A percentile compares a stretch with the other conserved stretches of the same genome.
These are phyloP conservation scores for Spatholobus suberectus DNA, from an alignment of 306 rosid species.

Conservation along the genomic window DNA sequence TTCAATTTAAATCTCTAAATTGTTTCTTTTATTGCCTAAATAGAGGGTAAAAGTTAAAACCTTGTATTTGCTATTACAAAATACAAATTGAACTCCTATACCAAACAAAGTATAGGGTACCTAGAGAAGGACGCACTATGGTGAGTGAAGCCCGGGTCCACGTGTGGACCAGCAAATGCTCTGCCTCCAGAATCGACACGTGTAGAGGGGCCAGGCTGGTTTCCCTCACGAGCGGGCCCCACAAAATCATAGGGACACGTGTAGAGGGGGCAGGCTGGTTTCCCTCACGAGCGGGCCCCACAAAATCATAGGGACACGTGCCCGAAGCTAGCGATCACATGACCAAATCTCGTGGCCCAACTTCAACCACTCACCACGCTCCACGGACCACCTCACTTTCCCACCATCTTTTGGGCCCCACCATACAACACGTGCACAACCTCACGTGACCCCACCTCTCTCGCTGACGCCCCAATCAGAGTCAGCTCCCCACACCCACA, in stretches of 20 bases:
- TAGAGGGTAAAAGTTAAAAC: no score
- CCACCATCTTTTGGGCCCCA: constrained; percentile 27
- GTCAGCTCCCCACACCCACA: constrained; percentile 6
- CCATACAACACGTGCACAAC: constrained; percentile 38
- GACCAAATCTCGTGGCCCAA: constrained; percentile 56
- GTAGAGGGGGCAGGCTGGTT: constrained; percentile 24
- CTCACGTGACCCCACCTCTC: constrained; percentile 47
- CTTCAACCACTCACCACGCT: constrained; percentile 46
- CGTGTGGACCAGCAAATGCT: constrained; percentile 41
- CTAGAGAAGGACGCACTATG: not conserved
- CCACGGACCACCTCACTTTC: constrained; percentile 50
- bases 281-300: constrained; percentile 37
- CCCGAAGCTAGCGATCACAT: constrained; percentile 32
- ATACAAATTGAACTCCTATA: no score
- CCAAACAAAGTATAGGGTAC: not conserved
- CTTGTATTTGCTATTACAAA: no score
- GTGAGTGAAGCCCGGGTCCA: constrained; percentile 8
- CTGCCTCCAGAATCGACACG: not conserved
- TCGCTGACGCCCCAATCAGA: not conserved
- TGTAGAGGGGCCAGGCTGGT: constrained; percentile 25
- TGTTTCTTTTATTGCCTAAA: no score
- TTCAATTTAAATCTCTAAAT: no score
- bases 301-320: constrained; percentile 54
- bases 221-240: constrained; percentile 38
- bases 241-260: constrained; percentile 44